phyloP scores from a whole-genome alignment of 2,329 filamentous ascomycete species.

The Ceratocystis alfenasii region DNA sequence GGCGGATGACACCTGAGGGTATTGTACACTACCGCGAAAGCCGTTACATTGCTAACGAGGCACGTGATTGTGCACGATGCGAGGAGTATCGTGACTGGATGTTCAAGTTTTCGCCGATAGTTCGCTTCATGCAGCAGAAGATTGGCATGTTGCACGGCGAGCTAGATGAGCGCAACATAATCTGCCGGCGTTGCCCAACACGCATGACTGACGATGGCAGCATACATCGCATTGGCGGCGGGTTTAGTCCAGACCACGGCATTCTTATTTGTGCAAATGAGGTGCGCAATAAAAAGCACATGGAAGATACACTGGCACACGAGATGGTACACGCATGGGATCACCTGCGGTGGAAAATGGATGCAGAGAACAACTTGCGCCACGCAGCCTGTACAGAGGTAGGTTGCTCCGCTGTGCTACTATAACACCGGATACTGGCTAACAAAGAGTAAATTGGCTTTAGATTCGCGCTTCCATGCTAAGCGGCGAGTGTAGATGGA shows the following conservation, averaged over 20 bases:
- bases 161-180: slow-evolving; percentile 62
- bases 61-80: slow-evolving; percentile 65
- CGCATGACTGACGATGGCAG: slow-evolving; percentile 45
- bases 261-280: slow-evolving; percentile 91
- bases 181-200: slow-evolving; percentile 65
- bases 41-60: slow-evolving; percentile 64
- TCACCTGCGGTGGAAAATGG: slow-evolving; percentile 79
- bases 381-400: slow-evolving; percentile 94
- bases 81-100: slow-evolving; percentile 75
- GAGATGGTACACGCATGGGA: slow-evolving; percentile 99
- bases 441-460: slow-evolving; percentile 19
- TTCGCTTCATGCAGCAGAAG: slow-evolving; percentile 77
- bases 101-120: slow-evolving; percentile 69
- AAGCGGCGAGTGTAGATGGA: slow-evolving; percentile 87
- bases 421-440: not conserved
- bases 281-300: slow-evolving; percentile 62
- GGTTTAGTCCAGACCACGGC: slow-evolving; percentile 75
- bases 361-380: slow-evolving; percentile 64
- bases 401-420: slow-evolving; percentile 24
- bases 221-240: slow-evolving; percentile 57
- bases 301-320: slow-evolving; percentile 90
- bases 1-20: slow-evolving; percentile 56
- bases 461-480: slow-evolving; percentile 87
- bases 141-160: slow-evolving; percentile 66
- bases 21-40: slow-evolving; percentile 64